phyloP scores from a whole-genome alignment of 202 grass and related monocot species.

The Carex arenaria region DNA sequence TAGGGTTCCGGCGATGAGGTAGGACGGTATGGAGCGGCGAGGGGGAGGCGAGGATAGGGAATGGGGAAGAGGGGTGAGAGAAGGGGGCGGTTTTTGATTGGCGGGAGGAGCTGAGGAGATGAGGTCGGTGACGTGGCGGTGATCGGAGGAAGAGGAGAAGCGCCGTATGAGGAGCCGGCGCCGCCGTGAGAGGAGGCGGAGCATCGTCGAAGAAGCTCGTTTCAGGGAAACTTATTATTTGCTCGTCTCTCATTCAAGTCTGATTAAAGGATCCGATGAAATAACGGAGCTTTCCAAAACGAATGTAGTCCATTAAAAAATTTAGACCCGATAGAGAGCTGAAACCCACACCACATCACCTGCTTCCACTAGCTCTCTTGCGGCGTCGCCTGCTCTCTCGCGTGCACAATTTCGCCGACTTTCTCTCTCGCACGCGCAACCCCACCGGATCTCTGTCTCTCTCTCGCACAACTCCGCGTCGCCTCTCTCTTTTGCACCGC shows the following conservation, averaged over 20 bases:
- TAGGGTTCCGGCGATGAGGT: constrained; percentile 37
- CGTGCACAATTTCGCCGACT: too few species aligned
- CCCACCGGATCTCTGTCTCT: too few species aligned
- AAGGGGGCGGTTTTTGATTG: not conserved
- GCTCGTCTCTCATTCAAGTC: not conserved
- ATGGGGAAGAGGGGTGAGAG: constrained; percentile 17
- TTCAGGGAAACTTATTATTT: not conserved
- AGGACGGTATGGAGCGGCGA: not conserved
- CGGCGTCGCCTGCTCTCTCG: too few species aligned
- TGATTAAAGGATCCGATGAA: too few species aligned
- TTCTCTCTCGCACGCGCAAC: too few species aligned
- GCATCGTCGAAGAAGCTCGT: constrained; percentile 21
- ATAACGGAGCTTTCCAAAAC: too few species aligned
- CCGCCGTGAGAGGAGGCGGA: constrained; percentile 41
- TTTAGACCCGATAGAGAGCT: too few species aligned
- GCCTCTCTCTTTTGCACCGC: too few species aligned
- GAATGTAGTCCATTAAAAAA: too few species aligned
- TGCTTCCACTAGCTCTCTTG: too few species aligned
- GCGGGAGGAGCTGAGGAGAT: constrained; percentile 1
- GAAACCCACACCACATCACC: too few species aligned
- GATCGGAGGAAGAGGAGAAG: constrained; percentile 34
- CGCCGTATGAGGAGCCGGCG: constrained; percentile 16
- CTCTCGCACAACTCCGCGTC: too few species aligned
- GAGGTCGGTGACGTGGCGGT: not conserved
- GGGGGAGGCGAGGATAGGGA: constrained; percentile 29